Percentiles rank a stretch among this genome's conserved stretches.
phyloP scores from a whole-genome alignment of 192 early-diverging fungal genomes.

The Linnemannia exigua region DNA sequence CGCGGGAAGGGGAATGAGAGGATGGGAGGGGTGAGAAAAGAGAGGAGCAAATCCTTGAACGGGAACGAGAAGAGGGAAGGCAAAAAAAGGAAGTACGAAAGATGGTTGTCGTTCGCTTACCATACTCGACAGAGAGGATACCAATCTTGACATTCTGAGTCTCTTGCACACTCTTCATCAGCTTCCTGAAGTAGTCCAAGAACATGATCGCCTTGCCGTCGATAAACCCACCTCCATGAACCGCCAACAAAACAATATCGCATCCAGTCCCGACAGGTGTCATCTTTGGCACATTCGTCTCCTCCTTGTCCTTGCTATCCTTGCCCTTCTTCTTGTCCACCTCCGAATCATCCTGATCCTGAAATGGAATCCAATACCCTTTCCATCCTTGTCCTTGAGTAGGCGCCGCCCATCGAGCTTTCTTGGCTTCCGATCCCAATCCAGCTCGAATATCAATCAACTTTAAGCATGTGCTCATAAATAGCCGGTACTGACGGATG shows the following conservation, averaged over 20 bases:
- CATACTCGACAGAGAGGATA: constrained; percentile 37
- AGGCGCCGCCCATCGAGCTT: constrained; percentile 21
- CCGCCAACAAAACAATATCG: constrained; percentile 27
- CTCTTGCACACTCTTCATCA: constrained; percentile 32
- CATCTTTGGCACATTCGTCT: not conserved
- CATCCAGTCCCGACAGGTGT: constrained; percentile 26
- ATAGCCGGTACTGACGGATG: constrained; percentile 23
- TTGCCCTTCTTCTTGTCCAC: not conserved
- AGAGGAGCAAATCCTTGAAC: not conserved
- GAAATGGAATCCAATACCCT: constrained; percentile 52
- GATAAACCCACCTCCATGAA: constrained; percentile 46
- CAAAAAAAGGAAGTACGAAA: not conserved
- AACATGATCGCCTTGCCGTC: constrained; percentile 34
- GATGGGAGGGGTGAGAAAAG: not conserved
- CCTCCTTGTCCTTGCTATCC: not conserved
- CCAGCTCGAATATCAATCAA: constrained; percentile 10
- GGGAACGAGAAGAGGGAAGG: not conserved
- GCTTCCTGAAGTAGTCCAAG: constrained; percentile 22
- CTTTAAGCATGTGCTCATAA: constrained; percentile 17
- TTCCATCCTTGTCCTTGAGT: constrained; percentile 24
- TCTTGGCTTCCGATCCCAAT: constrained; percentile 13
- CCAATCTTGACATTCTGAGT: constrained; percentile 28
- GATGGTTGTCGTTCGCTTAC: constrained; percentile 20
- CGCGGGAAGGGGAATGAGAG: not conserved
- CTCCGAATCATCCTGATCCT: constrained; percentile 20